Percentiles rank a stretch among this genome's conserved stretches.
Evolutionary conservation across 2,329 filamentous ascomycete genomes (phyloP).

Genomic region (Sphaerostilbella broomeana): DNA sequence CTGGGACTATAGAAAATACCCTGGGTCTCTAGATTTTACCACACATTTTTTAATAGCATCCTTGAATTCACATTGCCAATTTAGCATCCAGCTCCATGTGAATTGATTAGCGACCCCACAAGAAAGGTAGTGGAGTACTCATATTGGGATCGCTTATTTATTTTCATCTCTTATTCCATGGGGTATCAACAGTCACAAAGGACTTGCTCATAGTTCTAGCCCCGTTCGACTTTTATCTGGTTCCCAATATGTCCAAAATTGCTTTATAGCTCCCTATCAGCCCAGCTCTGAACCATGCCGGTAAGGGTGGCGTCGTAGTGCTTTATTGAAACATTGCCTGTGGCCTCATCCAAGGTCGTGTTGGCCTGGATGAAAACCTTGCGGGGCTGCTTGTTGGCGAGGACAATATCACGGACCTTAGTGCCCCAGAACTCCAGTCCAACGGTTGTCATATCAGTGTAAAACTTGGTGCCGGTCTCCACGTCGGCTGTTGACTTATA

Average conservation of each 20-base stretch:
- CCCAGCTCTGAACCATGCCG: slow-evolving; percentile 80
- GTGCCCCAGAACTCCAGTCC: slow-evolving; percentile 76
- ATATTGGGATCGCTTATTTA: no score
- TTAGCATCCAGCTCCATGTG: no score
- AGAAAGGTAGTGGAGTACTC: no score
- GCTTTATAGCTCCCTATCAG: slow-evolving; percentile 48
- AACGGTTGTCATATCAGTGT: slow-evolving; percentile 76
- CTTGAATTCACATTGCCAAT: not conserved
- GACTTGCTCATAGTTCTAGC: no score
- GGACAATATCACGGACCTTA: slow-evolving; percentile 68
- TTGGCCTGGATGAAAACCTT: slow-evolving; percentile 95
- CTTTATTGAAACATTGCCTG: slow-evolving; percentile 66
- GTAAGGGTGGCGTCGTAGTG: slow-evolving; percentile 79
- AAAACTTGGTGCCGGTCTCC: slow-evolving; percentile 68
- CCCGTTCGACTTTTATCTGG: no score
- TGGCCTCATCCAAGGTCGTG: slow-evolving; percentile 62
- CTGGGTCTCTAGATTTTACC: not conserved
- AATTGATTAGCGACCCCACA: no score
- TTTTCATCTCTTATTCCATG: no score
- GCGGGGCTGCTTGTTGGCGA: slow-evolving; percentile 72
- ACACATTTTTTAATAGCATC: no score
- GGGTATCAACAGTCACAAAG: no score
- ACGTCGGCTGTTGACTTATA: slow-evolving; percentile 89
- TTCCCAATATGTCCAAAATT: not conserved
- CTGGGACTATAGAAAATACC: not conserved